phyloP scores from a whole-genome alignment of 2,329 filamentous ascomycete species.

The Exophiala oligosperma region DNA sequence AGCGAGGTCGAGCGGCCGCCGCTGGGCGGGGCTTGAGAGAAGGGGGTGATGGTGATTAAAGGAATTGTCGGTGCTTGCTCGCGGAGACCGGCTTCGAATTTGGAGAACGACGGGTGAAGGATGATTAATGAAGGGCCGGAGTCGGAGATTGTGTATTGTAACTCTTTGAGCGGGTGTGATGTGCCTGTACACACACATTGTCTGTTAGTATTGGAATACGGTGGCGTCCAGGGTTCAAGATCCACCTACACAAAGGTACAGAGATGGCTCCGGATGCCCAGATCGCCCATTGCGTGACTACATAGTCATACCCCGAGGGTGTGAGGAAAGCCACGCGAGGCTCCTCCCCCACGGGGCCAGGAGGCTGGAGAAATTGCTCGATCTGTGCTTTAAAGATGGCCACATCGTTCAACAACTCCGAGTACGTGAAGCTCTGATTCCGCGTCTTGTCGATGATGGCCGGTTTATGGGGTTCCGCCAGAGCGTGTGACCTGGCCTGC shows the following conservation, averaged over 20 bases:
- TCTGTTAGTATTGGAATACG: not conserved
- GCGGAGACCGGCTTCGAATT: constrained; percentile 35
- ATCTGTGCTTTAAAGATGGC: constrained; percentile 38
- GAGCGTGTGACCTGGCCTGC: constrained; percentile 38
- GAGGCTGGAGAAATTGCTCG: constrained; percentile 32
- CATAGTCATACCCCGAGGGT: constrained; percentile 97
- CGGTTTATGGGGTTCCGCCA: constrained; percentile 35
- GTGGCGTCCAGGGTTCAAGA: not conserved
- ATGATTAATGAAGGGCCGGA: constrained; percentile 45
- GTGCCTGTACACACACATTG: constrained; percentile 33
- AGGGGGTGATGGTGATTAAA: constrained; percentile 35
- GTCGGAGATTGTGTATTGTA: constrained; percentile 44
- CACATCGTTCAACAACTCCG: constrained; percentile 42
- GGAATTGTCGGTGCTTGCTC: constrained; percentile 32
- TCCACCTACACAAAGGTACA: constrained; percentile 43
- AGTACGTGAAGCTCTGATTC: constrained; percentile 41
- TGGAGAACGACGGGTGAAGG: constrained; percentile 41
- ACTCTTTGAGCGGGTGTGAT: constrained; percentile 43
- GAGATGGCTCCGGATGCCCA: constrained; percentile 47
- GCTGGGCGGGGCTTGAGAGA: constrained; percentile 18
- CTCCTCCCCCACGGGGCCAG: constrained; percentile 33
- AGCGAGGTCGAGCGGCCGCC: constrained; percentile 24
- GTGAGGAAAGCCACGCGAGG: constrained; percentile 75
- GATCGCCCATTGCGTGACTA: constrained; percentile 64
- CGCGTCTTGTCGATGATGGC: constrained; percentile 43